Evolutionary conservation across 441 rosid genomes (phyloP).

Genomic region (Gossypium lobatum): DNA sequence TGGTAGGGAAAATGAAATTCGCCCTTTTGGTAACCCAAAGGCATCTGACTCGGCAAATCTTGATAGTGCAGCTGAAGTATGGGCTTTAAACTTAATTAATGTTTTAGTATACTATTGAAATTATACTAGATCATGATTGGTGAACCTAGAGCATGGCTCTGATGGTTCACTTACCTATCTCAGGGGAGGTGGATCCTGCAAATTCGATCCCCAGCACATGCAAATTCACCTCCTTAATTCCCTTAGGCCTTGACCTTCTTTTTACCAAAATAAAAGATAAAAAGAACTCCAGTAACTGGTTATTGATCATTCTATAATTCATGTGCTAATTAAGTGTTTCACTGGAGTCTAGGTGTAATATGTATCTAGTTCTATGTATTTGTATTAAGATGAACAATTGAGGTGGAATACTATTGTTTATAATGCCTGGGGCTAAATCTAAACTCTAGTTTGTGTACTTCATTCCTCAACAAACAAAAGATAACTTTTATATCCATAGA

Average conservation of each 20-base stretch:
- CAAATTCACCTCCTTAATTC: background rate
- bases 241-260: background rate
- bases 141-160: background rate
- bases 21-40: conserved; percentile 92
- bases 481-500: background rate
- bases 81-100: conserved; percentile 22
- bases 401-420: background rate
- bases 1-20: conserved; percentile 92
- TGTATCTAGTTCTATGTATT: background rate
- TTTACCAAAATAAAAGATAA: background rate
- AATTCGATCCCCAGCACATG: background rate
- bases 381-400: background rate
- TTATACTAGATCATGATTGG: background rate
- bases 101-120: background rate
- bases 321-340: conserved; percentile 4
- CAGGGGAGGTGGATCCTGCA: background rate
- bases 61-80: conserved; percentile 95
- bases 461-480: background rate
- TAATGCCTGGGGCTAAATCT: background rate
- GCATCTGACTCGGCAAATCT: conserved; percentile 98
- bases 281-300: background rate
- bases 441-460: background rate
- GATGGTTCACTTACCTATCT: background rate
- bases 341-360: background rate
- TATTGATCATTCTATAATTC: background rate